A percentile compares a stretch with the other conserved stretches of the same genome.
Evolutionary conservation across 352 stramenopile genomes (phyloP).

Genomic region (Pythium inflatum): DNA sequence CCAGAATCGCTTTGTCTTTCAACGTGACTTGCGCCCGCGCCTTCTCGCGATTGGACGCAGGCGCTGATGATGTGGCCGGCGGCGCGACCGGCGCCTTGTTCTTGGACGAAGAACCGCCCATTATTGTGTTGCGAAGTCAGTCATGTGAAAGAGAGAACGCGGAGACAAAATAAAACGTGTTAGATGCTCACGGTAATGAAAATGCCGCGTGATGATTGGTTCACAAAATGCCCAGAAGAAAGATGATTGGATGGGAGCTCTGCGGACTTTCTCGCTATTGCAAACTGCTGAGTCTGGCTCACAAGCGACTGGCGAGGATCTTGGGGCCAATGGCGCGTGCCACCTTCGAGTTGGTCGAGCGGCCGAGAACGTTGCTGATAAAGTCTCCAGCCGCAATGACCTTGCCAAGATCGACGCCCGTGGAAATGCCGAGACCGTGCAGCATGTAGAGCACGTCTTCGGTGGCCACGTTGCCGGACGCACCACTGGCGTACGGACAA

Average conservation of each 20-base stretch:
- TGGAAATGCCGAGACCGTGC: constrained; percentile 94
- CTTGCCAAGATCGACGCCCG: constrained; percentile 93
- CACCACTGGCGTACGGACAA: constrained; percentile 96
- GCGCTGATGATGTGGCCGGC: not conserved
- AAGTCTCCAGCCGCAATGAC: constrained; percentile 90
- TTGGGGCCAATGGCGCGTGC: constrained; percentile 64
- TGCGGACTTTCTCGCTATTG: too few relatives aligned
- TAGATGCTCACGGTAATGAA: constrained; percentile 1
- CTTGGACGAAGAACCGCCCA: constrained; percentile 66
- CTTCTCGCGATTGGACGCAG: constrained; percentile 32
- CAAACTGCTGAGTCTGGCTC: not conserved
- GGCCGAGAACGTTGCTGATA: constrained; percentile 84
- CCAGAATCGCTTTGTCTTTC: constrained; percentile 88
- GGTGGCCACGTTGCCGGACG: constrained; percentile 96
- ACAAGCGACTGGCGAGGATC: constrained; percentile 51
- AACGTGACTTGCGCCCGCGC: constrained; percentile 74
- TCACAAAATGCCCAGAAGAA: not conserved
- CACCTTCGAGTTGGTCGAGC: constrained; percentile 87
- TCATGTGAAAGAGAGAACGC: not conserved
- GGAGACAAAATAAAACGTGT: constrained; percentile 12
- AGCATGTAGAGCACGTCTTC: constrained; percentile 99
- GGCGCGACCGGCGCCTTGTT: constrained; percentile 40
- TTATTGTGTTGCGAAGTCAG: constrained; percentile 13
- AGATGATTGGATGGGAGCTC: not conserved
- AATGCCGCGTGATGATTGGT: constrained; percentile 8